Percentiles rank a stretch among this genome's conserved stretches.
Conservation (phyloP, 331 rosid genomes). For the Pyracantha coccinea region DNA sequence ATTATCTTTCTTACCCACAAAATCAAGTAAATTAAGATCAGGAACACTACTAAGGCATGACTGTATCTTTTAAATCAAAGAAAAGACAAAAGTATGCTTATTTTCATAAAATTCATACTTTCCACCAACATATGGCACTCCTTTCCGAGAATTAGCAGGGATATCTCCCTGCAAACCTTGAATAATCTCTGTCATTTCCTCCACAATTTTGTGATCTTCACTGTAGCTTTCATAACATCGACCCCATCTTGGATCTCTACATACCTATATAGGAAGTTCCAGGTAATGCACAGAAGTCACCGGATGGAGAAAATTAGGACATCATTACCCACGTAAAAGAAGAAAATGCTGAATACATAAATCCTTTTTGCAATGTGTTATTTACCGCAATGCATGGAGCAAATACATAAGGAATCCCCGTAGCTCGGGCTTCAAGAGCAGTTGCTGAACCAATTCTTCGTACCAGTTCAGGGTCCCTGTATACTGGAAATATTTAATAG, state of each 20-base stretch:
- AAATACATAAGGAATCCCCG: conserved; percentile 36
- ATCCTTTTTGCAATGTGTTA: not conserved
- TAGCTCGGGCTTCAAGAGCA: conserved; percentile 45
- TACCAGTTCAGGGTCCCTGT: conserved; percentile 33
- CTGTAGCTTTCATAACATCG: conserved; percentile 45
- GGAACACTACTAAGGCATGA: not conserved
- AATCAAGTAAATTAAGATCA: not conserved
- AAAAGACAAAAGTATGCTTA: not conserved
- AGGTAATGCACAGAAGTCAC: not conserved
- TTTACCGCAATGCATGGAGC: conserved; percentile 48
- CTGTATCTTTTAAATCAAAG: not conserved
- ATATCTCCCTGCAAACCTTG: conserved; percentile 38
- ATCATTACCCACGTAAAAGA: not conserved
- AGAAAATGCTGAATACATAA: not conserved
- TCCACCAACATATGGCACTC: conserved; percentile 31
- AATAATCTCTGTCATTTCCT: conserved; percentile 30
- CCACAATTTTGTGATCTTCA: conserved; percentile 30
- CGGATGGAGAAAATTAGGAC: not conserved
- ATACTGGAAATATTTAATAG: not conserved
- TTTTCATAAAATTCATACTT: conserved; percentile 12
- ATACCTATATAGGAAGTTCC: conserved; percentile 23
- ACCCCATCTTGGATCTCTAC: conserved; percentile 47
- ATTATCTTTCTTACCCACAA: no score
- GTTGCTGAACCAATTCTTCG: conserved; percentile 39
- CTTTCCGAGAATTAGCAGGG: conserved; percentile 29